Evolutionary conservation across 352 stramenopile genomes (phyloP).

Genomic region (Aphanomyces invadans): DNA sequence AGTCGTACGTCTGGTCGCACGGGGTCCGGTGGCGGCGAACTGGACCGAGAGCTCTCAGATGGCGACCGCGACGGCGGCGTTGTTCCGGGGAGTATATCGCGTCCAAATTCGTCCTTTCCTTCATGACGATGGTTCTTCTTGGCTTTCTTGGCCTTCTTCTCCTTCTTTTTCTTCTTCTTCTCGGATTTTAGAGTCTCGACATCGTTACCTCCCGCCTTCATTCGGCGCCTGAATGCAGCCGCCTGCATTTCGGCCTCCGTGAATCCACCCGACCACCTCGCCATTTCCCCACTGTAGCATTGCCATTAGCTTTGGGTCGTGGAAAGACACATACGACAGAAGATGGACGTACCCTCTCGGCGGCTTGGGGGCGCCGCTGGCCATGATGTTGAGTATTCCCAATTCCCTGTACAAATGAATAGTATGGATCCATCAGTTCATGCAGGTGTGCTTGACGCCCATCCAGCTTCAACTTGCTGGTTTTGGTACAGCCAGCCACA

Average conservation of each 20-base stretch:
- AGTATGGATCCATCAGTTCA: too few relatives aligned
- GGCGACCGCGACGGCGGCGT: constrained; percentile 29
- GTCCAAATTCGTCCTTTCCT: constrained; percentile 75
- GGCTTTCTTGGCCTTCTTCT: constrained; percentile 22
- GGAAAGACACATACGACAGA: neutral
- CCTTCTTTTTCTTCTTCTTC: constrained; percentile 29
- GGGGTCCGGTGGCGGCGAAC: constrained; percentile 48
- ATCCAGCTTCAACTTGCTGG: too few relatives aligned
- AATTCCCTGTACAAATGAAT: too few relatives aligned
- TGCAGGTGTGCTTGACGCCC: too few relatives aligned
- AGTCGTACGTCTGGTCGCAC: constrained; percentile 47
- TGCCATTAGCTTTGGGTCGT: neutral
- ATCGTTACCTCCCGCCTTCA: constrained; percentile 13
- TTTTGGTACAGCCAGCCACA: too few relatives aligned
- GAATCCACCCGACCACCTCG: constrained; percentile 20
- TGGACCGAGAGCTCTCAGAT: constrained; percentile 29
- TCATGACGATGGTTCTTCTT: constrained; percentile 13
- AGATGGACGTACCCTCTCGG: neutral
- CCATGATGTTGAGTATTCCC: too few relatives aligned
- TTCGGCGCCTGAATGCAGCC: constrained; percentile 15
- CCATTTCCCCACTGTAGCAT: neutral
- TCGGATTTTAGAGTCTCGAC: neutral
- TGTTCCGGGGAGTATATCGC: constrained; percentile 38
- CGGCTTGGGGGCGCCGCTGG: too few relatives aligned
- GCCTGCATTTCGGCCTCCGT: constrained; percentile 24